A percentile compares a stretch with the other conserved stretches of the same genome.
phyloP scores from a whole-genome alignment of 163 green algal species.

The Scenedesmus sp. region DNA sequence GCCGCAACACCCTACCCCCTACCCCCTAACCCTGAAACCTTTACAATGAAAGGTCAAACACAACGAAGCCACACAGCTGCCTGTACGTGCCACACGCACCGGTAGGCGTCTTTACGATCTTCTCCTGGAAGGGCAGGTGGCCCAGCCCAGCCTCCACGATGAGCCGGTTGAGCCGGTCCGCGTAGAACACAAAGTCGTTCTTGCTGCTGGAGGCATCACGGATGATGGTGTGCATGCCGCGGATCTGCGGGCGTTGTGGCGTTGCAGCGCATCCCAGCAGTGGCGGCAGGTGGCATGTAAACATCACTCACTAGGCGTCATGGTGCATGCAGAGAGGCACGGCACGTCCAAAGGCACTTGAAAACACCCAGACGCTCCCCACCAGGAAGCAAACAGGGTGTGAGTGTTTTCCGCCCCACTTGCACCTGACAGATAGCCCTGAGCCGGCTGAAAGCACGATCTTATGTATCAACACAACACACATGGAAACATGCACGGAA shows the following conservation, averaged over 20 bases:
- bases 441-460: no score
- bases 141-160: constrained; percentile 96
- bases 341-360: no score
- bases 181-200: constrained; percentile 97
- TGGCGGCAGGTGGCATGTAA: no score
- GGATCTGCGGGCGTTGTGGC: constrained; percentile 75
- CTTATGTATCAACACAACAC: neutral
- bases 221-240: constrained; percentile 99
- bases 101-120: constrained; percentile 91
- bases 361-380: no score
- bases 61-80: neutral
- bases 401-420: neutral
- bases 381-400: neutral
- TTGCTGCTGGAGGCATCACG: constrained; percentile 84
- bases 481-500: neutral
- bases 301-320: no score
- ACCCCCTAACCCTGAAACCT: no score
- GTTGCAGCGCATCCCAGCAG: no score
- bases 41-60: no score
- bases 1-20: no score
- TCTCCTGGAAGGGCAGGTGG: constrained; percentile 94
- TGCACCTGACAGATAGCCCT: no score
- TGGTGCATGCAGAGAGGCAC: no score
- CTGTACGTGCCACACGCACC: constrained; percentile 43
- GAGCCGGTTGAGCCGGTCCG: constrained; percentile 91